phyloP scores from a whole-genome alignment of 2,329 filamentous ascomycete species.

The Cladobotryum mycophilum region DNA sequence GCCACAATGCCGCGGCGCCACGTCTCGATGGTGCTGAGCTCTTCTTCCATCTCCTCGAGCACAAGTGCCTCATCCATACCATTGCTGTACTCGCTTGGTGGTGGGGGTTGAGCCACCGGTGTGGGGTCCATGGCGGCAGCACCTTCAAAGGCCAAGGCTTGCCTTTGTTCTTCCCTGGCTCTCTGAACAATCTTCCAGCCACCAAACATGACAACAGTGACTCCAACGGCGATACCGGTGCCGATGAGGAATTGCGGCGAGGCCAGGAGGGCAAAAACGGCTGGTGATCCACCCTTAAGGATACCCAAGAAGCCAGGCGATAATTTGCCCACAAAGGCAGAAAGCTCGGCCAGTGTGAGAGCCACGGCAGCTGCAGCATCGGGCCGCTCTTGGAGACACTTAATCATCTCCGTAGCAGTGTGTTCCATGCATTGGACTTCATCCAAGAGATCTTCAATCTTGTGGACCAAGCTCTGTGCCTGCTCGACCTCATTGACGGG shows the following conservation, averaged over 20 bases:
- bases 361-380: constrained; percentile 92
- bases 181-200: constrained; percentile 97
- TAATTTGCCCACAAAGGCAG: constrained; percentile 73
- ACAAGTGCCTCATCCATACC: constrained; percentile 51
- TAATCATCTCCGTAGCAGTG: constrained; percentile 74
- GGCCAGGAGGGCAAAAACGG: constrained; percentile 77
- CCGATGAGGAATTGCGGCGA: constrained; percentile 94
- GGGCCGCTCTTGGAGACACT: constrained; percentile 62
- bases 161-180: constrained; percentile 46
- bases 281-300: constrained; percentile 75
- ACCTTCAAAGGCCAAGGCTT: constrained; percentile 19
- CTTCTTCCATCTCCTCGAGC: constrained; percentile 50
- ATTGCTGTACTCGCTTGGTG: constrained; percentile 23
- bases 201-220: constrained; percentile 93
- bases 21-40: constrained; percentile 51
- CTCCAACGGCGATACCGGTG: constrained; percentile 78
- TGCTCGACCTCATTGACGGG: constrained; percentile 50
- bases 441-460: constrained; percentile 70
- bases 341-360: constrained; percentile 85
- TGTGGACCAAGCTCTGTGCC: constrained; percentile 56
- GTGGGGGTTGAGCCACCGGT: constrained; percentile 20
- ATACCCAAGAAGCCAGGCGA: constrained; percentile 70
- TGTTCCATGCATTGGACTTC: constrained; percentile 87
- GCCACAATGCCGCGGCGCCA: constrained; percentile 53
- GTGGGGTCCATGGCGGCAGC: constrained; percentile 23